These are phyloP conservation scores for Plasmodiophora brassicae DNA, from an alignment of 208 protist genomes.

Conservation along the genomic window DNA sequence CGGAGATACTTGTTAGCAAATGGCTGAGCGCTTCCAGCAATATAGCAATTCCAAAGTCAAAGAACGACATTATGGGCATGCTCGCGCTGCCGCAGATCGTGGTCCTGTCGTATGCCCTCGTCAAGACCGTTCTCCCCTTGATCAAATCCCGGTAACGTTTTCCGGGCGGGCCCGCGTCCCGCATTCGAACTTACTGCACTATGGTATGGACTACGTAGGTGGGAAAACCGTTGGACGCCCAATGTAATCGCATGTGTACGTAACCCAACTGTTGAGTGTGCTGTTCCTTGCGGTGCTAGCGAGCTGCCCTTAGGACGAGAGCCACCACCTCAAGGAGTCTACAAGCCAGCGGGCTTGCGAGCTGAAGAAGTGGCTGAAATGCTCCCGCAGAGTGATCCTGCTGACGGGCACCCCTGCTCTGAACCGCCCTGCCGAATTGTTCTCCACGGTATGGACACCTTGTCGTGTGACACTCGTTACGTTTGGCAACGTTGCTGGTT, in stretches of 20 bases:
- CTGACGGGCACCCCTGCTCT: neutral
- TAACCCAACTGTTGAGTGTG: neutral
- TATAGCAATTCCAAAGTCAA: neutral
- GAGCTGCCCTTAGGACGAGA: neutral
- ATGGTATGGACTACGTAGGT: neutral
- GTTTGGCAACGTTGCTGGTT: neutral
- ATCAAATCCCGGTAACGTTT: neutral
- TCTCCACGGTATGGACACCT: constrained; percentile 1
- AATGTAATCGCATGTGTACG: neutral
- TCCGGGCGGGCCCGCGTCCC: neutral
- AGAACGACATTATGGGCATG: neutral
- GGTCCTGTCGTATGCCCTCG: neutral
- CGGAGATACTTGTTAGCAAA: neutral
- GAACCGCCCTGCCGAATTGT: neutral
- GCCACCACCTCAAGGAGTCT: neutral
- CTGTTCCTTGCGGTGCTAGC: neutral
- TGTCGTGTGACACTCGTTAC: neutral
- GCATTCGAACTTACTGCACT: neutral
- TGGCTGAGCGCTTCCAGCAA: neutral
- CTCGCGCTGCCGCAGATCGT: neutral
- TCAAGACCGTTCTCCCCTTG: neutral
- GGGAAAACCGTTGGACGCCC: neutral
- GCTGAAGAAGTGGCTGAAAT: neutral
- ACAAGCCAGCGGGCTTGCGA: neutral
- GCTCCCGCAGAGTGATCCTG: neutral